phyloP scores from a whole-genome alignment of 208 protist genomes.

The Crithidia sp. region DNA sequence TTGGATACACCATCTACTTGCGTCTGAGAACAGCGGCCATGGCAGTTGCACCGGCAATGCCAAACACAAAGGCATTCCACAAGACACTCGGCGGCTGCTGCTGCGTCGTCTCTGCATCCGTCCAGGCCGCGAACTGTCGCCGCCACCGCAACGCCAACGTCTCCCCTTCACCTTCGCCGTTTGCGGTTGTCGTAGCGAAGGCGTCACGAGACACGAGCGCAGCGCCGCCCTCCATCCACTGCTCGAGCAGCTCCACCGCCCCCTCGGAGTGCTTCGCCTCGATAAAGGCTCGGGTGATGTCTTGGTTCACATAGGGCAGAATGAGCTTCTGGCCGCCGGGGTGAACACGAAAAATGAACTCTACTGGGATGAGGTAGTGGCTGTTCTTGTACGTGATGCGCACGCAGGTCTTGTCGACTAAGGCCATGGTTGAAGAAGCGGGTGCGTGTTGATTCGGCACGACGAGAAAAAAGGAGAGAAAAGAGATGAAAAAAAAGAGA shows the following conservation, averaged over 20 bases:
- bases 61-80: conserved; percentile 27
- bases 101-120: not conserved
- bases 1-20: not conserved
- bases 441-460: not conserved
- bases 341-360: conserved; percentile 37
- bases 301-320: conserved; percentile 32
- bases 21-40: conserved; percentile 25
- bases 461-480: not conserved
- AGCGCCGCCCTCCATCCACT: conserved; percentile 36
- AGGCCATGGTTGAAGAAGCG: not conserved
- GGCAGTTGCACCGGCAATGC: conserved; percentile 17
- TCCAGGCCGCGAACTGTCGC: not conserved
- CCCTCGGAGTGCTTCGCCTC: conserved; percentile 35
- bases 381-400: conserved; percentile 32
- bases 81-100: conserved; percentile 7
- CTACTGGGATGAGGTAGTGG: conserved; percentile 33
- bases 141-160: not conserved
- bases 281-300: conserved; percentile 42
- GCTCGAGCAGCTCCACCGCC: conserved; percentile 34
- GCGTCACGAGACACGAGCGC: not conserved
- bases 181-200: not conserved
- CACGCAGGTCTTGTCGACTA: conserved; percentile 7
- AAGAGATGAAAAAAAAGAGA: not conserved
- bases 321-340: conserved; percentile 36
- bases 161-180: not conserved